Conservation (phyloP, 2,329 filamentous ascomycete genomes). For the Coniochaeta ligniaria region DNA sequence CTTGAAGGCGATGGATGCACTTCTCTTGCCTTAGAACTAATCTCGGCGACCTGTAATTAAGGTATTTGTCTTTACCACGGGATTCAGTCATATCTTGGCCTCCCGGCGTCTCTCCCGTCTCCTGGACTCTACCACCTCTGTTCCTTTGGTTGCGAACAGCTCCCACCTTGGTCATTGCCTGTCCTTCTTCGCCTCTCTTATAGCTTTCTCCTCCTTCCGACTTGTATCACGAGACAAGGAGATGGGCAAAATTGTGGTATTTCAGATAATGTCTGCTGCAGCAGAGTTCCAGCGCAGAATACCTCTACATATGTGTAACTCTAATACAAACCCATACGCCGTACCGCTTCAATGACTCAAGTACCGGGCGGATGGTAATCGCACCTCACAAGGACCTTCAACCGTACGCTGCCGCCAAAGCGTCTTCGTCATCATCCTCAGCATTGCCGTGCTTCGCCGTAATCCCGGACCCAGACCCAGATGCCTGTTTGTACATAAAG, state of each 20-base stretch:
- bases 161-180: too few relatives aligned
- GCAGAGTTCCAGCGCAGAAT: background rate
- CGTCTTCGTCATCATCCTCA: background rate
- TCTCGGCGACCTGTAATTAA: too few relatives aligned
- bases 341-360: background rate
- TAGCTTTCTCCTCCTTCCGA: too few relatives aligned
- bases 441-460: conserved; percentile 13
- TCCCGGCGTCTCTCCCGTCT: too few relatives aligned
- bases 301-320: background rate
- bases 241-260: background rate
- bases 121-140: too few relatives aligned
- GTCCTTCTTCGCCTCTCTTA: too few relatives aligned
- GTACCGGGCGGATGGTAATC: too few relatives aligned
- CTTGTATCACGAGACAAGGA: too few relatives aligned
- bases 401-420: background rate
- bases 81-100: too few relatives aligned
- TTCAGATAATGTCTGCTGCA: background rate
- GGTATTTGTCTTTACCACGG: too few relatives aligned
- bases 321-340: background rate
- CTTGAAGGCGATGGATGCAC: background rate
- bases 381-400: background rate
- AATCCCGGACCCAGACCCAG: conserved; percentile 3
- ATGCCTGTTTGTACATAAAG: conserved; percentile 28
- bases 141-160: too few relatives aligned
- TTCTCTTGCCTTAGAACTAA: too few relatives aligned